These are phyloP conservation scores for Begonia peltatifolia DNA, from an alignment of 306 rosid genomes.

Conservation along the genomic window DNA sequence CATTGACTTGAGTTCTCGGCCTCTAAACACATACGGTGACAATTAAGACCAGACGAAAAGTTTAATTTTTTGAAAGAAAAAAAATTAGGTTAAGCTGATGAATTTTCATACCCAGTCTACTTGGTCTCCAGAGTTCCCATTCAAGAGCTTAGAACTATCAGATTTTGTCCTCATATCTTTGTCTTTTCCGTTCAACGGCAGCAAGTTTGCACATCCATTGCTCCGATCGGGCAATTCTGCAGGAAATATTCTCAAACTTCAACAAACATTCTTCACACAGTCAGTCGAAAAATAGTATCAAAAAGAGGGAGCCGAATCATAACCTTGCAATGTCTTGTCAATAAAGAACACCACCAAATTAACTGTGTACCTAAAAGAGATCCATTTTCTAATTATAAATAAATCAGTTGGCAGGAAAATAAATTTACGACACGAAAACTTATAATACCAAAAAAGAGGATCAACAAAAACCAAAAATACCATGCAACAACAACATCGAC, in stretches of 20 bases:
- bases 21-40: conserved; percentile 37
- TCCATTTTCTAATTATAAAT: conserved; percentile 1
- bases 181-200: conserved; percentile 73
- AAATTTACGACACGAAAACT: too few relatives aligned
- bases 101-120: conserved; percentile 54
- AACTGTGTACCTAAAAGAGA: conserved; percentile 75
- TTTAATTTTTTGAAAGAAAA: conserved; percentile 3
- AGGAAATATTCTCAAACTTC: not conserved
- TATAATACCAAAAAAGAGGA: too few relatives aligned
- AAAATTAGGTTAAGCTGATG: too few relatives aligned
- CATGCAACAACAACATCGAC: conserved; percentile 98
- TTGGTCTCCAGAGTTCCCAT: conserved; percentile 79
- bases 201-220: conserved; percentile 33
- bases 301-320: conserved; percentile 4
- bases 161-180: conserved; percentile 62
- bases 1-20: conserved; percentile 83
- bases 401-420: not conserved
- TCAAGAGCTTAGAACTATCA: conserved; percentile 80
- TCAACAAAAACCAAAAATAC: conserved; percentile 14
- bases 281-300: not conserved
- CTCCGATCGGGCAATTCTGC: conserved; percentile 89
- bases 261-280: conserved; percentile 2
- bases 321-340: conserved; percentile 83
- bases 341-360: conserved; percentile 82
- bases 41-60: conserved; percentile 1